phyloP scores from a whole-genome alignment of 2,329 filamentous ascomycete genomes.

The Ceratocystis diversiconidia region DNA sequence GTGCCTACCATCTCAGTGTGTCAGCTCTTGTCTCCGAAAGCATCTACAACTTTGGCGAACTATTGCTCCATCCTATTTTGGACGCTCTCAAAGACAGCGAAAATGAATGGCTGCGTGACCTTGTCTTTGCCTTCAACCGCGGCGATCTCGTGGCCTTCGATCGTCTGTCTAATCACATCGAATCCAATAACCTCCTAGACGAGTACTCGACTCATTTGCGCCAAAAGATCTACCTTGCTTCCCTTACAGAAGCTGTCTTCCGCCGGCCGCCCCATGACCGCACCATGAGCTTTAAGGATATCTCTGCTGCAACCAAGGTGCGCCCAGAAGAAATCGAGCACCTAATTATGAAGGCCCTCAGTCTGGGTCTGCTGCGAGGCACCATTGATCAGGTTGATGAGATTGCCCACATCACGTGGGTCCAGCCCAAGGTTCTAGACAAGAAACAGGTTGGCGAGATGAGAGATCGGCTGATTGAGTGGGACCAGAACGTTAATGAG shows the following conservation, averaged over 20 bases:
- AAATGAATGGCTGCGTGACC: conserved; percentile 77
- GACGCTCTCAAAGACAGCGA: conserved; percentile 58
- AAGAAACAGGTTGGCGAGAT: conserved; percentile 91
- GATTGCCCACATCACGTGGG: conserved; percentile 93
- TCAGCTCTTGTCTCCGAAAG: conserved; percentile 84
- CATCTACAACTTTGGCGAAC: conserved; percentile 99
- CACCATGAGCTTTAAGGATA: conserved; percentile 80
- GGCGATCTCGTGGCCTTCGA: conserved; percentile 85
- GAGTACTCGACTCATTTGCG: conserved; percentile 73
- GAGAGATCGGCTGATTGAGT: conserved; percentile 75
- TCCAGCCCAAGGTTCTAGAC: conserved; percentile 94
- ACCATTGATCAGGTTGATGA: conserved; percentile 94
- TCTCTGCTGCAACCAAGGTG: conserved; percentile 85
- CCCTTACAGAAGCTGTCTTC: conserved; percentile 92
- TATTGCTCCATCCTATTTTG: conserved; percentile 92
- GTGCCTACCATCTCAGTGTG: conserved; percentile 85
- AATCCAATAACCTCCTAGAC: conserved; percentile 63
- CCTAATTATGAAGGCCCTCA: conserved; percentile 97
- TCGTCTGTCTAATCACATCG: conserved; percentile 64
- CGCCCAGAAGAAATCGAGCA: conserved; percentile 87
- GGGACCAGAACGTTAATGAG: conserved; percentile 92
- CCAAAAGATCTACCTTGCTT: conserved; percentile 95
- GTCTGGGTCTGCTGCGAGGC: conserved; percentile 73
- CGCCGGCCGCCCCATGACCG: conserved; percentile 89
- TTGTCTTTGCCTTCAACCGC: conserved; percentile 96